Evolutionary conservation across 805 yeast species (phyloP), one percentile per base, ranked within the genome.

Genomic region (Starmera pachycereana): DNA sequence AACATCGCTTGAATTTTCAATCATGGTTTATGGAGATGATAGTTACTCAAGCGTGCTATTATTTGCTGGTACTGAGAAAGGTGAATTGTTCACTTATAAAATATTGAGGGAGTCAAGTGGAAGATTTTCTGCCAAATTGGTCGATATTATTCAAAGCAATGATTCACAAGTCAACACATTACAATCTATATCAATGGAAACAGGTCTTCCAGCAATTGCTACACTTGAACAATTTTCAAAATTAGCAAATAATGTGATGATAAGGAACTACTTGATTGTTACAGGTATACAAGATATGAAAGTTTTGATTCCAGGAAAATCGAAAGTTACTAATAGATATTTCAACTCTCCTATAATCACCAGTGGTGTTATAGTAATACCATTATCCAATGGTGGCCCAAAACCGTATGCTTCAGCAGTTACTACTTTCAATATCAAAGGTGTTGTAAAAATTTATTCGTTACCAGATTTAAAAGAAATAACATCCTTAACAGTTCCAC

Each of bases 21-120:
- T 84, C 19, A 74, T 83, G 68, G 75, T 74, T 30, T 65, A 72
- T 38, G 83, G 78, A 1, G 76, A 72, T 27, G 92, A 83, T 41
- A 72, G 71, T 0, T 82, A 70, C 50, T 78, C 92, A 0, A 78
- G 87, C n/a, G 74, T 89, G 31, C 51, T 84, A 22, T 58, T 89
- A 60, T 60, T 74, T 19, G 82, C 79, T 11, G 97, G 97, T 19
- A 82, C 96, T 0, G 73, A 76, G 41, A 62, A 63, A 12, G 97
- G 97, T 13, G 82, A 84, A 41, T 53, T 87, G 11, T 44, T 80
- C 25, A 68, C 77, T 0, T 85, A 72, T 59, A 77, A 78, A 51
- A 59, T 89, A 3, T 54, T 78, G 4, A 95, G 95, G 1, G 71
- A 69, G 34, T 62, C 69, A 0, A 59, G 69, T 35, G 92, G 90